Evolutionary conservation across 345 rosid species (phyloP).

Genomic region (Triadica sebifera): DNA sequence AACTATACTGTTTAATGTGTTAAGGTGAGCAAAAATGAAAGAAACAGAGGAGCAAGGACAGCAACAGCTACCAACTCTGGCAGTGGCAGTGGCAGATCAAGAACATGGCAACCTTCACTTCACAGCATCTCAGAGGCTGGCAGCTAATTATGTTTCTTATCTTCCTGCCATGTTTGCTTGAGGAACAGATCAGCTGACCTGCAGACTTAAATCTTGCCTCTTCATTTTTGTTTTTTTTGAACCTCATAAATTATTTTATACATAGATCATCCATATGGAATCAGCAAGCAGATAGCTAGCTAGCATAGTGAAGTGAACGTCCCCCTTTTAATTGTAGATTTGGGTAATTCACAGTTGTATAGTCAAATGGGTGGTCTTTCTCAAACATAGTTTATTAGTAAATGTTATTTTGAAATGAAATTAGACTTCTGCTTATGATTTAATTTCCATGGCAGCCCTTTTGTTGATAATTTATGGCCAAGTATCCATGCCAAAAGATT

Average conservation of each 20-base stretch:
- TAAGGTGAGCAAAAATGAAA: slow-evolving; percentile 57
- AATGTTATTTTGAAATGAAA: slow-evolving; percentile 1
- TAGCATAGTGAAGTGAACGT: background rate
- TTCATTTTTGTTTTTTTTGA: background rate
- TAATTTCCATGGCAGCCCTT: background rate
- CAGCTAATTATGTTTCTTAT: slow-evolving; percentile 30
- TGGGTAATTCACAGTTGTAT: slow-evolving; percentile 19
- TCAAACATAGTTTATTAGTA: slow-evolving; percentile 1
- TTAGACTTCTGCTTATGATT: background rate
- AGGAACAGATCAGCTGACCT: slow-evolving; percentile 9
- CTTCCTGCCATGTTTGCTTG: background rate
- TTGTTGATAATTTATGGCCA: background rate
- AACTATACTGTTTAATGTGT: background rate
- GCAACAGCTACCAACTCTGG: slow-evolving; percentile 39
- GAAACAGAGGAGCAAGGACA: slow-evolving; percentile 38
- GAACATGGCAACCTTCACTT: slow-evolving; percentile 90
- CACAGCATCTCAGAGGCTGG: slow-evolving; percentile 81
- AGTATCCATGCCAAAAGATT: background rate
- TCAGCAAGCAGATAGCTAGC: background rate
- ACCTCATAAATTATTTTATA: slow-evolving; percentile 3
- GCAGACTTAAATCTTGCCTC: background rate
- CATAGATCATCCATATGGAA: slow-evolving; percentile 9
- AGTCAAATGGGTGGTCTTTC: slow-evolving; percentile 13
- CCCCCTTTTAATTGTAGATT: slow-evolving; percentile 8
- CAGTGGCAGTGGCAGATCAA: slow-evolving; percentile 35